Base-by-base conservation (phyloP, 1,284 basidiomycete genomes). In the Filobasidium uniguttulatum region DNA sequence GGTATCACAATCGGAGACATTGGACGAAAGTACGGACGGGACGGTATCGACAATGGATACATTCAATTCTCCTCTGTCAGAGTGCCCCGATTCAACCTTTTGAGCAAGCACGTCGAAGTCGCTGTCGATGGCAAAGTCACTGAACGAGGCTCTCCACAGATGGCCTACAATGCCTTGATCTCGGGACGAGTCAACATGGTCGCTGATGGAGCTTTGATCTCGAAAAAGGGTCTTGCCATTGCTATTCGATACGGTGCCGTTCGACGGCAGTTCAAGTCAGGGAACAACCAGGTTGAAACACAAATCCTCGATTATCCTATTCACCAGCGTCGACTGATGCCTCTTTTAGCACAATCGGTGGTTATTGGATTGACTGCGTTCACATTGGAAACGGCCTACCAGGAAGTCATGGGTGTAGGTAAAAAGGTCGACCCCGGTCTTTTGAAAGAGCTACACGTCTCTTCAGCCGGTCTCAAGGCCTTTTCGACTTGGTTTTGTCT, bases 391-490 rank as follows among this genome's bases (percentile, higher is more conserved):
- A 52, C 55, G 14, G 66, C 66, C 63, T 68, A 67, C 60, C 58
- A 62, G 48, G 52, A 43, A 14, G 40, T 43, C 40, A 43, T 43
- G 40, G 40, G 29, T n/a, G 12, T 26, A 14, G 25, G 40, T 12
- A 12, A 23, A 8, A 23, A 43, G n/a, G 25, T 43, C 23, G 40
- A 26, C n/a, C 40, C 40, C n/a, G 26, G 25, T 12, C 25, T 28
- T 17, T 26, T 43, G 9, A 43, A 43, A 20, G 82, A 85, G 57
- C 75, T 82, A 60, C 84, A 87, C 57, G 79, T 81, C 0, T 78
- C 76, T 8, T 78, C 80, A 5, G 79, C 78, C 57, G 81, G 79
- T 0, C 70, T 86, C 20, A 87, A 87, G 61, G 73, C 77, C 0
- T 71, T 83, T 22, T 75, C 75, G 3, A 76, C 77, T 1, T 73